Conservation (phyloP, 1,139 yeast species). For the Yamadazyma atlantica region DNA sequence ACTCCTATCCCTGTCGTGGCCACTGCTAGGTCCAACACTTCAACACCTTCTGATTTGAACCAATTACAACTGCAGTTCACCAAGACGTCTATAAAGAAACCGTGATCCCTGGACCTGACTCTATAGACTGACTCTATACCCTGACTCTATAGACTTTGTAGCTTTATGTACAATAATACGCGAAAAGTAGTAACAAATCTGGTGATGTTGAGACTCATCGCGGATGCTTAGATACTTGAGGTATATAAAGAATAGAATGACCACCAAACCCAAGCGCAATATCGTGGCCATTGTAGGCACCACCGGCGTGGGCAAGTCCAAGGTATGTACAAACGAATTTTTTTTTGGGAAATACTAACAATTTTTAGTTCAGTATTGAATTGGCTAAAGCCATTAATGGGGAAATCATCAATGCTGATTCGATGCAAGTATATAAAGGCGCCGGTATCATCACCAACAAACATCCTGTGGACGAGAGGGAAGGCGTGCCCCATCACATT, state of each 20-base stretch:
- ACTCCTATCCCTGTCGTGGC: constrained; percentile 18
- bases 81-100: constrained; percentile 8
- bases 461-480: constrained; percentile 78
- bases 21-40: constrained; percentile 5
- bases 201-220: not conserved
- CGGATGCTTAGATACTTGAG: constrained; percentile 17
- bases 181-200: not conserved
- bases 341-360: constrained; percentile 5
- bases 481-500: constrained; percentile 78
- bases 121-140: too few relatives aligned
- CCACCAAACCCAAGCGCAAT: constrained; percentile 32
- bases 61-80: constrained; percentile 14
- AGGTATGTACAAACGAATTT: constrained; percentile 38
- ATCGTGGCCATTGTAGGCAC: constrained; percentile 85
- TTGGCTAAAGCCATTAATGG: constrained; percentile 78
- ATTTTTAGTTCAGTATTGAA: constrained; percentile 60
- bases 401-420: constrained; percentile 92
- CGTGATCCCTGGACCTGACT: too few relatives aligned
- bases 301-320: constrained; percentile 97
- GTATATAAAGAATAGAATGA: constrained; percentile 23
- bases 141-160: too few relatives aligned
- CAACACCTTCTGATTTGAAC: constrained; percentile 12
- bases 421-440: constrained; percentile 88
- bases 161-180: not conserved
- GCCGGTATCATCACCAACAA: constrained; percentile 84